Evolutionary conservation across 768 basidiomycete genomes (phyloP), one percentile per base, ranked within the genome.

Genomic region (Suillus sp.): DNA sequence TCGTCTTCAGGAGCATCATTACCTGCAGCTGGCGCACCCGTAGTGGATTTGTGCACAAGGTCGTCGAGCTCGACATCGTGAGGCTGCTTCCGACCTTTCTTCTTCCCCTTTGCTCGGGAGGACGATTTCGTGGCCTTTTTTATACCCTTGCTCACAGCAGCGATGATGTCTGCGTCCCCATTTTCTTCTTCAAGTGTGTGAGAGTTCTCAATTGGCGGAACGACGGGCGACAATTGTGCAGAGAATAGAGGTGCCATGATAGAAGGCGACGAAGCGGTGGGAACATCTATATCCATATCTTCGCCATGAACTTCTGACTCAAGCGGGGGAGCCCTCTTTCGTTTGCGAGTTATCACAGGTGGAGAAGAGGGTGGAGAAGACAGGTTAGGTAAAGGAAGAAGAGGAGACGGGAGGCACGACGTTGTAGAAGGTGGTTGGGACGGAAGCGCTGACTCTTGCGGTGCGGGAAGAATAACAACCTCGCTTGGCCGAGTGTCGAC

Each of bases 181-280:
- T 10, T 20, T 16, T 11, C 55, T 25, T 56, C 25, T 57, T 27
- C 55, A 38, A 20, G 37, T 10, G 10, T 6, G 5, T 57, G 25
- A 3, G 25, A 27, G 18, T 38, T 5, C 10, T 57, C 11, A 10
- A 38, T 38, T 16, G 35, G 35, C 14, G 62, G 72, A 10, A 70
- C 56, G 14, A 75, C 69, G 20, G 82, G 80, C 13, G 84, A 81
- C 8, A 83, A 78, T 4, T 77, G 72, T 13, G 81, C 80, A 47
- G 84, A 84, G 68, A 82, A 84, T 20, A 79, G 79, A 3, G 83
- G 83, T 6, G 74, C 75, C 48, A 70, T 64, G 13, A 37, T 47
- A 6, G 64, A 42, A 2, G 59, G 51, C 27, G 67, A 62, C 9
- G 37, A 32, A 42, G 42, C 38, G 2, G 16, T 20, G 18, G 58